Evolutionary conservation across 2,329 filamentous ascomycete species (phyloP), one percentile per base, ranked within the genome.

Genomic region (Neurospora crassa): DNA sequence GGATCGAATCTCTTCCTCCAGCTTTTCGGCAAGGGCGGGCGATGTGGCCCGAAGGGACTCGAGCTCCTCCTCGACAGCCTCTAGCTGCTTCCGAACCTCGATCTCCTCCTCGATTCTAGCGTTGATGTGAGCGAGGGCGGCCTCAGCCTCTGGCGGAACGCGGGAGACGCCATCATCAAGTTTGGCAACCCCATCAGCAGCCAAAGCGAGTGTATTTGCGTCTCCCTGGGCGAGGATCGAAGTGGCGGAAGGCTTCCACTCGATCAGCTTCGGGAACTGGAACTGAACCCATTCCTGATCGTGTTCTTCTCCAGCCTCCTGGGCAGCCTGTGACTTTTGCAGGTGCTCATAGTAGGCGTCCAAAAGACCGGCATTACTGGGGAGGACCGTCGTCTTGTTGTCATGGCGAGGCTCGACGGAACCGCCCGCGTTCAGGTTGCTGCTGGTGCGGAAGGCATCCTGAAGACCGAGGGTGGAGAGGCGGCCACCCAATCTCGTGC

Each of bases 301-400:
- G 68, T 90, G 83, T 45, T 88, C 87, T 24, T 86, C 90, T 53
- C 88, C 91, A 72, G 86, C 86, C 79, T 94, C 90, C 43, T 88
- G 91, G 67, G 86, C 85, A 72, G 86, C 86, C 80, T 95, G 90
- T 74, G 90, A 88, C 80, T 92, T 91, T 81, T 95, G 93, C 84
- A 96, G 92, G 70, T 93, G 92, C 80, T 96, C 93, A 78, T 94
- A 96, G 82, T 97, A 97, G 77, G 93, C 94, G 74, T 94, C 94
- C 86, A 98, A 79, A 72, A 91, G 92, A 74, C 87, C 87, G 53
- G 53, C 53, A 63, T 63, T 63, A 29, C 53, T 63, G 53, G 53
- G 24, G 82, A 91, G 87, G 71, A 79, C 87, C 82, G 91, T 87
- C 71, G 79, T 82, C 20, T 77, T 77, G 74, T 82, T 85, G 59